Evolutionary conservation across 257 asterid genomes (phyloP), one percentile per base, ranked within the genome.

Genomic region (Solanum sejunctum): DNA sequence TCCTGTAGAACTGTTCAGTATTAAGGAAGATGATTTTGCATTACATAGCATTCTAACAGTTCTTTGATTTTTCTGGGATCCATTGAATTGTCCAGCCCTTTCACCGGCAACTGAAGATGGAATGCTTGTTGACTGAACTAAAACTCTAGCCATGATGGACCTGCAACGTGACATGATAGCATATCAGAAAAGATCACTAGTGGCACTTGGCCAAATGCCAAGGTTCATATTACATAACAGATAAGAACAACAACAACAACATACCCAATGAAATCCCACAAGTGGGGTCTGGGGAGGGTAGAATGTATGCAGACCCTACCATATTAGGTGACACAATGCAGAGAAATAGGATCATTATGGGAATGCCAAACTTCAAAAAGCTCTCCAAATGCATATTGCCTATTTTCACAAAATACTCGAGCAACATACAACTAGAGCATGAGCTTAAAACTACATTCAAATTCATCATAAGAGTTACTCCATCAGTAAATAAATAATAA

Each of bases 91-190:
- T 11, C 92, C 89, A 88, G 85, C 80, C 43, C 88, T 92, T 84
- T 85, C 84, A 81, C 85, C 80, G 45, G 97, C 87, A 56, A 89
- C 93, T n/a, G 93, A 88, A 52, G 95, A 90, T 18, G 95, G 87
- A 84, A 92, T 86, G 85, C 87, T 90, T 82, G 95, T 91, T 32
- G 97, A 90, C 84, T 91, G 97, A 84, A 91, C 89, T 71, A 94
- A 83, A 56, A 93, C 92, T 54, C 91, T 92, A 23, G 95, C 97
- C 99, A 96, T 96, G 85, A 86, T 80, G 69, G 84, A 57, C 84
- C 97, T 93, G 92, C 91, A 90, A 26, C 56, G 16, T 15, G 43
- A 49, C 80, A 66, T 83, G 85, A 66, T 83, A 83, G 75, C 52
- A 64, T 15, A 32, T 63, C 26, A 43, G 51, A 66, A 66, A 83